These are phyloP conservation scores for Beauveria bassiana DNA, from an alignment of 2,329 filamentous ascomycete species.

Conservation along the genomic window DNA sequence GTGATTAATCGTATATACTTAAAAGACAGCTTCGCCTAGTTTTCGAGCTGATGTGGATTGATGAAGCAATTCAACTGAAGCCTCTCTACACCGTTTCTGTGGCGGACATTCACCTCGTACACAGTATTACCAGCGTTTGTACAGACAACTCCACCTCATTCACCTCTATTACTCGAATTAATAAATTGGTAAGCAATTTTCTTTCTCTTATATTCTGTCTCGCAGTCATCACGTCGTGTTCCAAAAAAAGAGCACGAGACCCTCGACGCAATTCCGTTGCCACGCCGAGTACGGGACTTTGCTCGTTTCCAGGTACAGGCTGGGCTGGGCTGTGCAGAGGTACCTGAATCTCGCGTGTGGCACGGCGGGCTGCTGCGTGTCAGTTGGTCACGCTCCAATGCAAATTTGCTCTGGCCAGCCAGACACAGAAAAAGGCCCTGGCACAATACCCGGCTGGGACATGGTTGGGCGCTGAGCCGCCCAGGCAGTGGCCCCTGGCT, in stretches of 20 bases:
- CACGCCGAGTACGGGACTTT: not conserved
- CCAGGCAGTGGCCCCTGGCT: not conserved
- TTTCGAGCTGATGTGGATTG: not conserved
- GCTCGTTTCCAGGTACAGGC: not conserved
- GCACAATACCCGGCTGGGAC: not conserved
- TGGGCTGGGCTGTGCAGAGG: slow-evolving; percentile 8
- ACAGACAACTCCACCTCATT: not conserved
- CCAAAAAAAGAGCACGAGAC: slow-evolving; percentile 1
- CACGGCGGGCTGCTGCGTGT: not conserved
- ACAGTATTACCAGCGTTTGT: not conserved
- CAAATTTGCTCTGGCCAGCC: slow-evolving; percentile 2
- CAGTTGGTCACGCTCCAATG: slow-evolving; percentile 2
- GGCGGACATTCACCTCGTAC: too few relatives aligned
- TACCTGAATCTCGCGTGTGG: not conserved
- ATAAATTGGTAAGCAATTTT: not conserved
- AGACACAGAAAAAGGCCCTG: not conserved
- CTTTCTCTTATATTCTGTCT: not conserved
- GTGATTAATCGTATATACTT: not conserved
- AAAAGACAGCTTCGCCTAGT: slow-evolving; percentile 1
- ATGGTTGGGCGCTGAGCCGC: not conserved
- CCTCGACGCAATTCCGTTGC: not conserved
- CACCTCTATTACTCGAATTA: not conserved
- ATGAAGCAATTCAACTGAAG: not conserved
- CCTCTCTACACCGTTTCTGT: not conserved
- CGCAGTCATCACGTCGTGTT: not conserved